Evolutionary conservation across 1,284 basidiomycete genomes (phyloP).

Genomic region (Polyporus tsugae): DNA sequence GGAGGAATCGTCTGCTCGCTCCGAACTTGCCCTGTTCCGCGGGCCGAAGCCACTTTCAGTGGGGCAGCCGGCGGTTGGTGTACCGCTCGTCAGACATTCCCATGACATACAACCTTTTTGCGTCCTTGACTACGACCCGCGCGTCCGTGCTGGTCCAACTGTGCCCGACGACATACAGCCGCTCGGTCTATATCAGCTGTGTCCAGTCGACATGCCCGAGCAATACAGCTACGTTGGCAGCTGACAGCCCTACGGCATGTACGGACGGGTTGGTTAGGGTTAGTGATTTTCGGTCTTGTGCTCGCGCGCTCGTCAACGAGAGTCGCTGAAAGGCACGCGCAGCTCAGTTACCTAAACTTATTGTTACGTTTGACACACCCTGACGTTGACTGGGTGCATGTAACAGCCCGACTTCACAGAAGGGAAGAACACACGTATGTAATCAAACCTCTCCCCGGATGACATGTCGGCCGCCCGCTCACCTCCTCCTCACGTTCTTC

Average conservation of each 20-base stretch:
- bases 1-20: neutral
- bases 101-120: neutral
- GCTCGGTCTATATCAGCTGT: neutral
- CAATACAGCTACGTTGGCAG: neutral
- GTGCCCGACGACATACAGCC: neutral
- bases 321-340: neutral
- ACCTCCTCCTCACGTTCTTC: neutral
- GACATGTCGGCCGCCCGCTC: neutral
- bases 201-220: neutral
- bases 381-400: neutral
- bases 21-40: neutral
- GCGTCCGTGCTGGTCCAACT: neutral
- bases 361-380: neutral
- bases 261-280: neutral
- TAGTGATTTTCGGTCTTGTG: neutral
- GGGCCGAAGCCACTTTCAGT: neutral
- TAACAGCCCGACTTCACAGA: neutral
- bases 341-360: slow-evolving; percentile 1
- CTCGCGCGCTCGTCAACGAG: neutral
- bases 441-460: neutral
- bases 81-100: neutral
- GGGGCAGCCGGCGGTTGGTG: neutral
- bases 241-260: neutral
- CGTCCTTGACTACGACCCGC: slow-evolving; percentile 1
- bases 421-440: neutral